These are phyloP conservation scores for Colletotrichum australisinense DNA, from an alignment of 2,329 filamentous ascomycete genomes.

Conservation along the genomic window DNA sequence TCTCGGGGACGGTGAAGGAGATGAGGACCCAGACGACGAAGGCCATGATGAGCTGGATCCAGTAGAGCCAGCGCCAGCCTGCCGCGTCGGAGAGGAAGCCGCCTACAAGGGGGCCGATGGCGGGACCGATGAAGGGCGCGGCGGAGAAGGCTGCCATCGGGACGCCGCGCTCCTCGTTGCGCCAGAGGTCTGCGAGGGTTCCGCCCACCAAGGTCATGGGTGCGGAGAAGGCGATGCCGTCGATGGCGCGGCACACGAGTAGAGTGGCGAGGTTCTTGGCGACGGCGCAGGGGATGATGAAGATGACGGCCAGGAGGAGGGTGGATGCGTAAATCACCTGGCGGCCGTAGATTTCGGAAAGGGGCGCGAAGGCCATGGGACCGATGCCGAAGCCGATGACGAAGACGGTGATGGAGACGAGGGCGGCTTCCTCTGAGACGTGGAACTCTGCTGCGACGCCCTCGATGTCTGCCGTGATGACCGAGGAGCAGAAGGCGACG, in stretches of 20 bases:
- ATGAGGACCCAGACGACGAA: constrained; percentile 79
- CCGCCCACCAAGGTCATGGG: constrained; percentile 90
- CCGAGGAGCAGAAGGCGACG: constrained; percentile 76
- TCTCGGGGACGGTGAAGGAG: constrained; percentile 90
- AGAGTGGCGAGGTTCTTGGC: constrained; percentile 81
- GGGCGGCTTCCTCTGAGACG: constrained; percentile 77
- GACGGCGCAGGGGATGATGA: constrained; percentile 84
- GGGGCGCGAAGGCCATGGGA: constrained; percentile 82
- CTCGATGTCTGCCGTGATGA: constrained; percentile 81
- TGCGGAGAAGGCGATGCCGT: constrained; percentile 86
- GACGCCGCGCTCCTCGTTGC: constrained; percentile 83
- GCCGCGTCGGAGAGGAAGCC: constrained; percentile 78
- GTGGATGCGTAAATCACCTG: constrained; percentile 78
- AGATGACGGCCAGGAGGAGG: constrained; percentile 77
- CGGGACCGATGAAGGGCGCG: constrained; percentile 85
- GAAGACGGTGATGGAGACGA: constrained; percentile 80
- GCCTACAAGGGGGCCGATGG: constrained; percentile 80
- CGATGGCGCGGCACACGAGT: constrained; percentile 80
- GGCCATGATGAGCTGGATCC: constrained; percentile 84
- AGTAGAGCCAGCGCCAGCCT: constrained; percentile 89
- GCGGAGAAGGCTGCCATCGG: constrained; percentile 89
- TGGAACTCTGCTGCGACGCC: constrained; percentile 73
- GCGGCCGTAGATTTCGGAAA: constrained; percentile 81
- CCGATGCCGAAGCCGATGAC: constrained; percentile 86
- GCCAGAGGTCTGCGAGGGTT: constrained; percentile 87